These are phyloP conservation scores for Phialocephala sp. DNA, from an alignment of 2,329 filamentous ascomycete species.

Conservation along the genomic window DNA sequence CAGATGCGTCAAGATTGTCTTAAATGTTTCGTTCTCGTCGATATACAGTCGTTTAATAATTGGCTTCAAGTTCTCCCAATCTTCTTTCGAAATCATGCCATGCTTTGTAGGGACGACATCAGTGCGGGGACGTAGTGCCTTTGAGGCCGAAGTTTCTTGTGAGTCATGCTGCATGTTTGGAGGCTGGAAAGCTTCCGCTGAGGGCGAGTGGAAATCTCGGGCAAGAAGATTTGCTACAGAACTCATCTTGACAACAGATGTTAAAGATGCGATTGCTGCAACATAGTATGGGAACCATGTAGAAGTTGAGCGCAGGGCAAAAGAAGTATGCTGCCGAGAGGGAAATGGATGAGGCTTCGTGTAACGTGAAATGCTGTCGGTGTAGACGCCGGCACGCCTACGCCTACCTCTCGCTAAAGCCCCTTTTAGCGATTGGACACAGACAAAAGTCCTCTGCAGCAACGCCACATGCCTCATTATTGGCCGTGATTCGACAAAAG, in stretches of 20 bases:
- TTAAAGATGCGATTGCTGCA: too few relatives aligned
- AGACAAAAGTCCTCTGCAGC: conserved; percentile 8
- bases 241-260: too few relatives aligned
- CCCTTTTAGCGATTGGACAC: neutral
- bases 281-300: too few relatives aligned
- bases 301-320: too few relatives aligned
- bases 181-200: too few relatives aligned
- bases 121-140: too few relatives aligned
- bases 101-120: neutral
- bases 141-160: too few relatives aligned
- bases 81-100: neutral
- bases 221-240: too few relatives aligned
- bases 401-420: neutral
- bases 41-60: conserved; percentile 6
- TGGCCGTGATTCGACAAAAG: neutral
- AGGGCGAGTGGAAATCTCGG: too few relatives aligned
- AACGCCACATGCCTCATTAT: neutral
- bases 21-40: conserved; percentile 11
- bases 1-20: conserved; percentile 5
- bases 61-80: conserved; percentile 14
- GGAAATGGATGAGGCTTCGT: neutral
- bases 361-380: neutral
- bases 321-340: too few relatives aligned
- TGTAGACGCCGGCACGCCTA: too few relatives aligned
- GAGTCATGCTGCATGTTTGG: too few relatives aligned